phyloP scores from a whole-genome alignment of 2,329 filamentous ascomycete genomes.

The Diaporthe batatas region DNA sequence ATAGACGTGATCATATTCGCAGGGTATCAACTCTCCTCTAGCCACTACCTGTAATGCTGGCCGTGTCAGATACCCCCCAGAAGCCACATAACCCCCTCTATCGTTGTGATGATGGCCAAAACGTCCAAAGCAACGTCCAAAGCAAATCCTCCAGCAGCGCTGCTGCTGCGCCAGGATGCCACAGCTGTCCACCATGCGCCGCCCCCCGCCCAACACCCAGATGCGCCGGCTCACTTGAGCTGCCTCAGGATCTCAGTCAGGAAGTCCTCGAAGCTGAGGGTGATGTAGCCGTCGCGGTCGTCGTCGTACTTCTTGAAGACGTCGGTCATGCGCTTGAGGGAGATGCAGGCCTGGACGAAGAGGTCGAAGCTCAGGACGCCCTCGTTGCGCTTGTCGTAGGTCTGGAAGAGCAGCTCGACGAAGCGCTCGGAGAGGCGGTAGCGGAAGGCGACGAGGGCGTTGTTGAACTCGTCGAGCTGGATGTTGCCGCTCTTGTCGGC shows the following conservation, averaged over 20 bases:
- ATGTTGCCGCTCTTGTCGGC: slow-evolving; percentile 89
- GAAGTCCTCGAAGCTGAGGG: slow-evolving; percentile 85
- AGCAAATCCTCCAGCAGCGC: neutral
- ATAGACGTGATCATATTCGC: slow-evolving; percentile 32
- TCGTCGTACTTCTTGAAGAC: slow-evolving; percentile 99
- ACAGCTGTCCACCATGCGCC: no score
- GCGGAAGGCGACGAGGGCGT: slow-evolving; percentile 92
- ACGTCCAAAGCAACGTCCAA: neutral
- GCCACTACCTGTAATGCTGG: slow-evolving; percentile 29
- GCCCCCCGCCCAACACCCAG: neutral
- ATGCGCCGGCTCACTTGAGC: slow-evolving; percentile 59
- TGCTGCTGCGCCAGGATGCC: neutral
- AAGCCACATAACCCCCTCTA: neutral
- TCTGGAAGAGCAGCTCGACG: slow-evolving; percentile 85
- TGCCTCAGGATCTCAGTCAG: slow-evolving; percentile 76
- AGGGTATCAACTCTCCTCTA: slow-evolving; percentile 35
- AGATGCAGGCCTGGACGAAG: slow-evolving; percentile 98
- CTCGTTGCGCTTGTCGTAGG: slow-evolving; percentile 83
- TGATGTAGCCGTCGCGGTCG: slow-evolving; percentile 94
- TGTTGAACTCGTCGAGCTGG: slow-evolving; percentile 85
- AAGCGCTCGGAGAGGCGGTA: slow-evolving; percentile 90
- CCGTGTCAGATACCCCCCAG: slow-evolving; percentile 26
- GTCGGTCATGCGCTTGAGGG: slow-evolving; percentile 97
- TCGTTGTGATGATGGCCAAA: slow-evolving; percentile 26
- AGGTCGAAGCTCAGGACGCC: slow-evolving; percentile 91